These are phyloP conservation scores for Macadamia tetraphylla DNA, from an alignment of 164 flowering plant species.

Conservation along the genomic window DNA sequence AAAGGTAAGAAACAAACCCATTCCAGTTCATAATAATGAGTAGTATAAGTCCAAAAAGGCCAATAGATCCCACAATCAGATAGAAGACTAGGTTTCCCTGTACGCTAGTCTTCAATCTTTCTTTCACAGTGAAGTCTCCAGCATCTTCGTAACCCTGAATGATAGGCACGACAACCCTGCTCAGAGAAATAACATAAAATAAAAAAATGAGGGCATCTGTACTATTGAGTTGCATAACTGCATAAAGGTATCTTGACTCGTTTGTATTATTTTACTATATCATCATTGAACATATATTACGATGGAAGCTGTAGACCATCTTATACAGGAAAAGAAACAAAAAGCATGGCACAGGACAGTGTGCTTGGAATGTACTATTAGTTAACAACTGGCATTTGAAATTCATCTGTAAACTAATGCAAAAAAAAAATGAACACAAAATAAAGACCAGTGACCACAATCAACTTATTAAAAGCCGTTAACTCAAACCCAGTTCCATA, in stretches of 20 bases:
- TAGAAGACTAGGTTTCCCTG: constrained; percentile 85
- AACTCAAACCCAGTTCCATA: no score
- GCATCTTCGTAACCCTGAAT: constrained; percentile 99
- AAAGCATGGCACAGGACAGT: no score
- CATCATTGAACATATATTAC: constrained; percentile 4
- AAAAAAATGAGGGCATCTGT: constrained; percentile 27
- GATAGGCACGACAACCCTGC: constrained; percentile 97
- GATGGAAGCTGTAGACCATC: not conserved
- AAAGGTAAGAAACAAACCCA: constrained; percentile 37
- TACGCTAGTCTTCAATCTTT: constrained; percentile 80
- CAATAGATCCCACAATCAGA: constrained; percentile 67
- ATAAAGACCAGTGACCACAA: no score
- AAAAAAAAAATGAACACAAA: no score
- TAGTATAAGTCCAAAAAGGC: constrained; percentile 79
- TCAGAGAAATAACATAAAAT: constrained; percentile 41
- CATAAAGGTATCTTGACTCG: not conserved
- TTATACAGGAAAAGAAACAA: not conserved
- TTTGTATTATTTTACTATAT: constrained; percentile 14
- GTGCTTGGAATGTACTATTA: no score
- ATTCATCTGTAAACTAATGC: no score
- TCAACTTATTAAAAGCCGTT: no score
- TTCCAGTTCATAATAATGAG: constrained; percentile 54
- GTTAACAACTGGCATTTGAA: no score
- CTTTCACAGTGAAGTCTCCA: constrained; percentile 84
- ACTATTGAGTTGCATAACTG: constrained; percentile 16